Evolutionary conservation across 225 moss, liverwort and hornwort species (phyloP).

Genomic region (Marchantia paleacea): DNA sequence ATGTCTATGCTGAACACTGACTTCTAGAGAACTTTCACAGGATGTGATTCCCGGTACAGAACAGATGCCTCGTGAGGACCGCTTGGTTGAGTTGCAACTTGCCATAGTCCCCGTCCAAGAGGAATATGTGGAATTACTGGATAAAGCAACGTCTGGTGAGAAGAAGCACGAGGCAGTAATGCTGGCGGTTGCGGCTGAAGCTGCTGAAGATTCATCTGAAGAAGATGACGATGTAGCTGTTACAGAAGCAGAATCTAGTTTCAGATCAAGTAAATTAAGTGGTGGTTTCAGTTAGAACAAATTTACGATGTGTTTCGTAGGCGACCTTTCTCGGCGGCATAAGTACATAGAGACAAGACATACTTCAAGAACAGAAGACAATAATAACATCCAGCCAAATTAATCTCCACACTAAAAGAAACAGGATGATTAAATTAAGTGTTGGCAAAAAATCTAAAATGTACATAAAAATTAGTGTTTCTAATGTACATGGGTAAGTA

Average conservation of each 20-base stretch:
- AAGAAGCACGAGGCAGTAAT: not conserved
- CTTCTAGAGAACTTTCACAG: not conserved
- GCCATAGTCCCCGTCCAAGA: constrained; percentile 10
- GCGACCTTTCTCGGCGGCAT: not conserved
- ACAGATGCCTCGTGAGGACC: constrained; percentile 17
- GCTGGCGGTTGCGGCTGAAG: constrained; percentile 5
- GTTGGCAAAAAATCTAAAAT: not conserved
- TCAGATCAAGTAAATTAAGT: not conserved
- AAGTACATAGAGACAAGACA: too few species aligned
- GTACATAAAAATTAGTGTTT: not conserved
- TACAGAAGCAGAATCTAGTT: constrained; percentile 4
- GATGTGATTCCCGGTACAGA: constrained; percentile 8
- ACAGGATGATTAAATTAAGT: not conserved
- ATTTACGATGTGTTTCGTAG: not conserved
- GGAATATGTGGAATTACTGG: constrained; percentile 3
- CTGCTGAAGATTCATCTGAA: not conserved
- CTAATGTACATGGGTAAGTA: not conserved
- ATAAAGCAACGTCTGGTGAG: not conserved
- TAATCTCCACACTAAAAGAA: not conserved
- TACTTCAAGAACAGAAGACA: too few species aligned
- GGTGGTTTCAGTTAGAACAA: not conserved
- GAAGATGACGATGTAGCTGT: not conserved
- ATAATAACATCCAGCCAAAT: too few species aligned
- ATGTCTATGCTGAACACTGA: not conserved
- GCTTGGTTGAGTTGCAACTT: constrained; percentile 11